Percentiles rank a stretch among this genome's conserved stretches.
phyloP scores from a whole-genome alignment of 1,139 yeast species.

The Lodderomyces beijingensis region DNA sequence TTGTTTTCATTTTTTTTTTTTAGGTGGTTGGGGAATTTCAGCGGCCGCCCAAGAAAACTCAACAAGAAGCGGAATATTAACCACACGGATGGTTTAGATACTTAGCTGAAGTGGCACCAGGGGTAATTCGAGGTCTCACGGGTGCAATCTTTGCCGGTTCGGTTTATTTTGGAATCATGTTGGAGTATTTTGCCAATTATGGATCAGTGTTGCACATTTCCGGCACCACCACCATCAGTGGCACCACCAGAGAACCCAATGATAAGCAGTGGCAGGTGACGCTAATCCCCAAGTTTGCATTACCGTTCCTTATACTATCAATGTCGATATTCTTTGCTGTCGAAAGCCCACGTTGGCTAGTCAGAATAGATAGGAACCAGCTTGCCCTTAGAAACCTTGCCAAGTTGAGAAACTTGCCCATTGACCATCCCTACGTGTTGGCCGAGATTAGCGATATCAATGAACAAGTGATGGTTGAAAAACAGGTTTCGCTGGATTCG shows the following conservation, averaged over 20 bases:
- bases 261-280: conserved; percentile 37
- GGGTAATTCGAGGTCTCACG: conserved; percentile 48
- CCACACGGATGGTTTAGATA: conserved; percentile 2
- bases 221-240: conserved; percentile 6
- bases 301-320: conserved; percentile 36
- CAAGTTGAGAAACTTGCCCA: conserved; percentile 45
- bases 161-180: conserved; percentile 50
- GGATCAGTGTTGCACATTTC: conserved; percentile 34
- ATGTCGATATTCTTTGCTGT: conserved; percentile 33
- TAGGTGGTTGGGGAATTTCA: no score
- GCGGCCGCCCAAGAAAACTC: no score
- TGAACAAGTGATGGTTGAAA: conserved; percentile 38
- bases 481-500: conserved; percentile 28
- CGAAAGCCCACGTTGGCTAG: conserved; percentile 46
- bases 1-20: conserved; percentile 1
- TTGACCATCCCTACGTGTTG: conserved; percentile 46
- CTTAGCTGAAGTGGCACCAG: conserved; percentile 50
- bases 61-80: not conserved
- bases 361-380: conserved; percentile 33
- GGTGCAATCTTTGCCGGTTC: conserved; percentile 51
- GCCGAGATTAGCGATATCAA: conserved; percentile 51
- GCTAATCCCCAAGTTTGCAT: conserved; percentile 33
- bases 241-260: conserved; percentile 10
- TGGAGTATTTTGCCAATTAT: conserved; percentile 48
- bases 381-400: conserved; percentile 34